phyloP scores from a whole-genome alignment of 768 basidiomycete species.

The Peribolospora kevripleyi region DNA sequence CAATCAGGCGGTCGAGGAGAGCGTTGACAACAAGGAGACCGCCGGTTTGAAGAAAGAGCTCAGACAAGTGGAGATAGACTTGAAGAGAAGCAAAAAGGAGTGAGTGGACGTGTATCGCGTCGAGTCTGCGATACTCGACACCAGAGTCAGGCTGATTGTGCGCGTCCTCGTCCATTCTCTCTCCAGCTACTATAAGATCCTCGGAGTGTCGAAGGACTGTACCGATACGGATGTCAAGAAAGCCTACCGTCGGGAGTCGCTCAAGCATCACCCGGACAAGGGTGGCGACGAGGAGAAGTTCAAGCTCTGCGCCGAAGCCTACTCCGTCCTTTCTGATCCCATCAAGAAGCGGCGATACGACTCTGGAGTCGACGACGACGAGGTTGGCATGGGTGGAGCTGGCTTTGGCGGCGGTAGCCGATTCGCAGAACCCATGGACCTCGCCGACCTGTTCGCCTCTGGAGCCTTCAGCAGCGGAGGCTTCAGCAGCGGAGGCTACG shows the following conservation, averaged over 20 bases:
- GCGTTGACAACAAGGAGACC: slow-evolving; percentile 30
- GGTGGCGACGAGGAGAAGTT: slow-evolving; percentile 92
- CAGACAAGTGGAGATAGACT: slow-evolving; percentile 51
- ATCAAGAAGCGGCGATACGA: slow-evolving; percentile 15
- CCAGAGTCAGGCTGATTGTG: slow-evolving; percentile 29
- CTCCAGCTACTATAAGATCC: slow-evolving; percentile 9
- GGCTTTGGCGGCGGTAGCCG: slow-evolving; percentile 3
- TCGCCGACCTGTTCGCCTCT: too few relatives aligned
- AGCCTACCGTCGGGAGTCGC: slow-evolving; percentile 49
- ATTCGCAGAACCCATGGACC: slow-evolving; percentile 1
- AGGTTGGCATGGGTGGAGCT: background rate
- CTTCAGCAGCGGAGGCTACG: slow-evolving; percentile 8
- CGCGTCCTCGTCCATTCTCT: background rate
- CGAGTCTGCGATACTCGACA: background rate
- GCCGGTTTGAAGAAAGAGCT: slow-evolving; percentile 39
- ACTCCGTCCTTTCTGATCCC: slow-evolving; percentile 58
- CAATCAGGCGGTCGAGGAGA: slow-evolving; percentile 48
- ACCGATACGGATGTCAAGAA: slow-evolving; percentile 40
- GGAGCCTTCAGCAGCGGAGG: slow-evolving; percentile 9
- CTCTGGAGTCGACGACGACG: slow-evolving; percentile 10
- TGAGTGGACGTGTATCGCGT: background rate
- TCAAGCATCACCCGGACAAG: slow-evolving; percentile 23
- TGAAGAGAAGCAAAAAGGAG: slow-evolving; percentile 78
- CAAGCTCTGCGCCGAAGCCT: slow-evolving; percentile 64
- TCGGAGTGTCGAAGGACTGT: slow-evolving; percentile 33